phyloP scores from a whole-genome alignment of 176 grass and related monocot species.

The Avena atlantica region DNA sequence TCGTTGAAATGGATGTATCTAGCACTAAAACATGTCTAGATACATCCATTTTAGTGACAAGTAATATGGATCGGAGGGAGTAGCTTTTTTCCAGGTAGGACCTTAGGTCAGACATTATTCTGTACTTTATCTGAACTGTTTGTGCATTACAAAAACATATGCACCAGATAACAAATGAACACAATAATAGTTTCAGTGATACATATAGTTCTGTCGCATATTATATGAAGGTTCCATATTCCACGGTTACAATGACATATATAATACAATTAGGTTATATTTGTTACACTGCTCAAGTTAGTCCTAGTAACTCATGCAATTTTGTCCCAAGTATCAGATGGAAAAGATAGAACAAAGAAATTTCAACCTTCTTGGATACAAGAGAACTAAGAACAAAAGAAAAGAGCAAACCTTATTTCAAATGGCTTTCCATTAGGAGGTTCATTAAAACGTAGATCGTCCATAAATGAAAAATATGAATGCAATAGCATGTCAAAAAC shows the following conservation, averaged over 20 bases:
- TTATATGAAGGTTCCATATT: not conserved
- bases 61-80: no score
- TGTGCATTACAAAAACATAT: slow-evolving; percentile 16
- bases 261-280: slow-evolving; percentile 9
- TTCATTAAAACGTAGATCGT: slow-evolving; percentile 67
- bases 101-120: slow-evolving; percentile 4
- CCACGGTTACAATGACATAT: slow-evolving; percentile 2
- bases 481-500: slow-evolving; percentile 73
- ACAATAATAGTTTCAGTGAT: not conserved
- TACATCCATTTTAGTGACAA: no score
- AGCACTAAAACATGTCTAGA: no score
- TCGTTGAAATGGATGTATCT: no score
- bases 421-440: slow-evolving; percentile 68
- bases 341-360: not conserved
- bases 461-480: slow-evolving; percentile 92
- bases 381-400: slow-evolving; percentile 34
- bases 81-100: not conserved
- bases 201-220: not conserved
- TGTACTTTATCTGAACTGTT: slow-evolving; percentile 1
- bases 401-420: slow-evolving; percentile 83
- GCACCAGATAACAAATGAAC: slow-evolving; percentile 27
- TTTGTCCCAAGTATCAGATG: slow-evolving; percentile 13
- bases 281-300: not conserved
- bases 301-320: not conserved
- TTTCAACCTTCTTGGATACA: slow-evolving; percentile 14